Evolutionary conservation across 768 basidiomycete genomes (phyloP).

Genomic region (Panellus pusillus): DNA sequence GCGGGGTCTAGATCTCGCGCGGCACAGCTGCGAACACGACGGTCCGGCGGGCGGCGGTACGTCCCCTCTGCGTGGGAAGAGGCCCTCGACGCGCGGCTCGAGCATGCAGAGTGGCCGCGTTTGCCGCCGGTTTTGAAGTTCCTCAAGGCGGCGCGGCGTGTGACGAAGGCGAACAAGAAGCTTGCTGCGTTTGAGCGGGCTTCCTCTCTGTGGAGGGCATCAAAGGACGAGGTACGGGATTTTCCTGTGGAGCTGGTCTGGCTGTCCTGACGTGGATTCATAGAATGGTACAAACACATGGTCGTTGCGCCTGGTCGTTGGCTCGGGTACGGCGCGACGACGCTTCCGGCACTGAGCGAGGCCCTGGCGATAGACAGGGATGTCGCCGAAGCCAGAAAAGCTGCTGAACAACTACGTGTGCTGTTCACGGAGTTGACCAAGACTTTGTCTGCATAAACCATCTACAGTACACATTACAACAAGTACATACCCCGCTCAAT

Average conservation of each 20-base stretch:
- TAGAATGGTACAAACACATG: constrained; percentile 82
- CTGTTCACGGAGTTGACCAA: constrained; percentile 55
- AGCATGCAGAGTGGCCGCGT: constrained; percentile 4
- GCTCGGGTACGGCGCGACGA: constrained; percentile 86
- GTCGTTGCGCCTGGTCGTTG: constrained; percentile 87
- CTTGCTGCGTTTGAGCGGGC: constrained; percentile 70
- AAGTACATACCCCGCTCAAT: no score
- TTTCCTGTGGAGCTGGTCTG: neutral
- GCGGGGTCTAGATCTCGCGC: constrained; percentile 4
- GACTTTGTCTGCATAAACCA: constrained; percentile 8
- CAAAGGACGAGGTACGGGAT: constrained; percentile 46
- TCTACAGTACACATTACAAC: no score
- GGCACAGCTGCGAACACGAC: constrained; percentile 21
- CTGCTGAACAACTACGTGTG: constrained; percentile 51
- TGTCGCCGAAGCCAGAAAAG: constrained; percentile 54
- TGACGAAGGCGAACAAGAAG: constrained; percentile 64
- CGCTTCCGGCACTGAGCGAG: constrained; percentile 79
- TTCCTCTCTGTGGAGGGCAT: constrained; percentile 81
- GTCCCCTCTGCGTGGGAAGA: constrained; percentile 33
- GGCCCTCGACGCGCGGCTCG: constrained; percentile 27
- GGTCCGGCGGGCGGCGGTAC: constrained; percentile 18
- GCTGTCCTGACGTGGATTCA: neutral
- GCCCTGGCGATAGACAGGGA: constrained; percentile 74
- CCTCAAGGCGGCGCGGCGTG: constrained; percentile 58
- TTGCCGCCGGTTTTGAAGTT: constrained; percentile 42